A percentile compares a stretch with the other conserved stretches of the same genome.
Conservation (phyloP, 257 asterid species). For the Datura wrightii region DNA sequence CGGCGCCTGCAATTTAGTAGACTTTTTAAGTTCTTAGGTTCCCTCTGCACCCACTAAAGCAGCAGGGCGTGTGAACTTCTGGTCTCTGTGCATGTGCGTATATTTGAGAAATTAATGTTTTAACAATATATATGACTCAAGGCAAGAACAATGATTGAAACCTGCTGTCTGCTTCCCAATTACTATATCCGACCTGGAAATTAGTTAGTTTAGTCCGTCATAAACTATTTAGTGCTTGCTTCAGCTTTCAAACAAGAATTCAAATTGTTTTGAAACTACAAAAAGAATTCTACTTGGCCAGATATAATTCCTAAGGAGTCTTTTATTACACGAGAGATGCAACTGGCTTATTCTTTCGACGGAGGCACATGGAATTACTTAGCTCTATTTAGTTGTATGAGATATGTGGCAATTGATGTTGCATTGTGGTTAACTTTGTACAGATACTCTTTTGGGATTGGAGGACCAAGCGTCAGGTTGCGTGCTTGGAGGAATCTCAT, state of each 20-base stretch:
- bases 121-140: background rate
- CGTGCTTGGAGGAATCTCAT: conserved; percentile 89
- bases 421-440: conserved; percentile 3
- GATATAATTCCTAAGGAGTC: background rate
- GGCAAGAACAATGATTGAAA: background rate
- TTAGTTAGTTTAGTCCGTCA: background rate
- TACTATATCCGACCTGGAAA: background rate
- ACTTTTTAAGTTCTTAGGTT: background rate
- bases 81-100: background rate
- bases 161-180: background rate
- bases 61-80: background rate
- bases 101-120: background rate
- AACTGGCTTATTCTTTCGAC: background rate
- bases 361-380: background rate
- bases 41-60: background rate
- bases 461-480: conserved; percentile 77
- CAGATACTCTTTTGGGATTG: conserved; percentile 90
- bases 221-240: background rate
- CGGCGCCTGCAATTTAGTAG: background rate
- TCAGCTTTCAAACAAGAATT: background rate
- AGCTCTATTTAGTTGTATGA: background rate
- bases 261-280: conserved; percentile 15
- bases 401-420: background rate
- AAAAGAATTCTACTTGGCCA: background rate
- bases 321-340: background rate